Conservation (phyloP, 2,329 filamentous ascomycete genomes). For the Raffaelea albimanens region DNA sequence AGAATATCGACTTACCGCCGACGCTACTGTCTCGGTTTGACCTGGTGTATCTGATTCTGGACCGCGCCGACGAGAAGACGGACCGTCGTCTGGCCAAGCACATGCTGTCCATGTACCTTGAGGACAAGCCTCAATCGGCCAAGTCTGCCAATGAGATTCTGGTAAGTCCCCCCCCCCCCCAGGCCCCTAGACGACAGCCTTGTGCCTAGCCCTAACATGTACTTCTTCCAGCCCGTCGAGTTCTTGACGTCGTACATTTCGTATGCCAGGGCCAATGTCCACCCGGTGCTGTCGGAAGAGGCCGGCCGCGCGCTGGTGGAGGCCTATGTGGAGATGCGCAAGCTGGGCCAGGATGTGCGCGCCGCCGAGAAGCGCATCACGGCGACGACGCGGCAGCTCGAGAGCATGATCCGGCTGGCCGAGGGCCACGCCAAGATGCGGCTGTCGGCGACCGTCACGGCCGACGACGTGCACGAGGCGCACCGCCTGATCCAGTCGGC, state of each 20-base stretch:
- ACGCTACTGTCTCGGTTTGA: slow-evolving; percentile 95
- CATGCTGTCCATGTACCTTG: slow-evolving; percentile 90
- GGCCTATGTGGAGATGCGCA: slow-evolving; percentile 89
- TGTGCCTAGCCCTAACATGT: slow-evolving; percentile 2
- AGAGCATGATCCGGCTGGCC: slow-evolving; percentile 94
- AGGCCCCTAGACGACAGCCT: neutral
- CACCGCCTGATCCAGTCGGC: slow-evolving; percentile 88
- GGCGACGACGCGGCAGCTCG: slow-evolving; percentile 89
- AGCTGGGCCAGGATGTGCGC: slow-evolving; percentile 79
- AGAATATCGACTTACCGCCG: slow-evolving; percentile 95
- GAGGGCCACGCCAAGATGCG: slow-evolving; percentile 99
- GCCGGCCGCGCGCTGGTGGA: slow-evolving; percentile 78
- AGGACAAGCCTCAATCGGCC: slow-evolving; percentile 85
- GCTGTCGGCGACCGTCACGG: slow-evolving; percentile 64
- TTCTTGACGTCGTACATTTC: slow-evolving; percentile 97
- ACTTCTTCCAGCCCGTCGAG: slow-evolving; percentile 61
- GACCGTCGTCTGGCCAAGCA: slow-evolving; percentile 87
- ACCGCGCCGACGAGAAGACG: slow-evolving; percentile 81
- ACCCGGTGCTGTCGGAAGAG: slow-evolving; percentile 69
- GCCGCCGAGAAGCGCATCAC: slow-evolving; percentile 92
- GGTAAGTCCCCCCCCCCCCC: slow-evolving; percentile 38
- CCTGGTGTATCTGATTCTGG: slow-evolving; percentile 90
- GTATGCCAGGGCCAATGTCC: slow-evolving; percentile 78
- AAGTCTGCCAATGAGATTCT: slow-evolving; percentile 65
- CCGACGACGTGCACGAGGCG: slow-evolving; percentile 77